These are phyloP conservation scores for Buddleja alternifolia DNA, from an alignment of 257 asterid genomes.

Conservation along the genomic window DNA sequence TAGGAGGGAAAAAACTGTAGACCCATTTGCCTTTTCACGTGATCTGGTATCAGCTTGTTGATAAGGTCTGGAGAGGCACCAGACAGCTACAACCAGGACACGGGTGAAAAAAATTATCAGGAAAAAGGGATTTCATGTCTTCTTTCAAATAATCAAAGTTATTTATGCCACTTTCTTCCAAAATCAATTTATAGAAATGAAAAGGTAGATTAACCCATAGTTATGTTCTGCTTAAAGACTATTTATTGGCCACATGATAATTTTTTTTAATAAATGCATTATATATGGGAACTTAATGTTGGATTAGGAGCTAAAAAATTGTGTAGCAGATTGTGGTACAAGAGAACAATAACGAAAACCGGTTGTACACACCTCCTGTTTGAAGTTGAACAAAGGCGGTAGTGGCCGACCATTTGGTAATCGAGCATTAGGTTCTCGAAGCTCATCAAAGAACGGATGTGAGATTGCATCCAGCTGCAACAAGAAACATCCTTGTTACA, in stretches of 20 bases:
- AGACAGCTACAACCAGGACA: slow-evolving; percentile 48
- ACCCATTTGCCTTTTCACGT: slow-evolving; percentile 80
- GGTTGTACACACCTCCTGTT: slow-evolving; percentile 74
- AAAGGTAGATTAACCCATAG: no score
- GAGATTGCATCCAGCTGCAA: slow-evolving; percentile 75
- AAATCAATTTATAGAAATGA: no score
- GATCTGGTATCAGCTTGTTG: slow-evolving; percentile 87
- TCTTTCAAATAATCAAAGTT: no score
- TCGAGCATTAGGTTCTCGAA: slow-evolving; percentile 87
- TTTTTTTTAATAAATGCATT: no score
- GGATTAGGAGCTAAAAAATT: no score
- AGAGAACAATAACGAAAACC: neutral
- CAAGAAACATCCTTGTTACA: neutral
- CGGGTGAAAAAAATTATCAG: no score
- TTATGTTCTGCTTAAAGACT: no score
- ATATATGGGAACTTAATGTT: no score
- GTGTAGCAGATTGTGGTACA: neutral
- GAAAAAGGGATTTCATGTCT: no score
- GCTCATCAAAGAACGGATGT: slow-evolving; percentile 94
- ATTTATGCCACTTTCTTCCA: no score
- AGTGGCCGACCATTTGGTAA: slow-evolving; percentile 87
- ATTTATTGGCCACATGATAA: no score
- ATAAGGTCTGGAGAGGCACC: slow-evolving; percentile 81
- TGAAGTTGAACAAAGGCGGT: slow-evolving; percentile 88
- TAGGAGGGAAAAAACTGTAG: slow-evolving; percentile 64